Conservation (phyloP, 2,329 filamentous ascomycete species). For the Fusarium proliferatum region DNA sequence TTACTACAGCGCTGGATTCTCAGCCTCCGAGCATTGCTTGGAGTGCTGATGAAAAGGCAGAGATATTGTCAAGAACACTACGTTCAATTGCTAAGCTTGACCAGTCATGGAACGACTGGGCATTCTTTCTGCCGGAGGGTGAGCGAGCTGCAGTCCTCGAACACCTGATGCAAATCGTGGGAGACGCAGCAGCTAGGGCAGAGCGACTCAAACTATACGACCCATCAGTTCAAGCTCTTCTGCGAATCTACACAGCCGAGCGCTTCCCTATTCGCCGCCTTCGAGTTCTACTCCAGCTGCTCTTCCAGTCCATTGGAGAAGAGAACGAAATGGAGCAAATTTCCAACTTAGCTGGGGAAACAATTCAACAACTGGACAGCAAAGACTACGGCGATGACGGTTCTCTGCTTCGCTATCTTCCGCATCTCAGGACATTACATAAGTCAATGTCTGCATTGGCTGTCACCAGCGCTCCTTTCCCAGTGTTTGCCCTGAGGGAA, state of each 20-base stretch:
- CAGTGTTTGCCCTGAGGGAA: conserved; percentile 48
- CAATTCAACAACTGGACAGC: conserved; percentile 50
- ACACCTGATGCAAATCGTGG: conserved; percentile 65
- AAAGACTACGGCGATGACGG: conserved; percentile 58
- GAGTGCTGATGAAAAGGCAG: conserved; percentile 60
- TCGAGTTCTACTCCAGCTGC: conserved; percentile 62
- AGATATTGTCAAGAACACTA: conserved; percentile 68
- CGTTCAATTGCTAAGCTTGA: conserved; percentile 70
- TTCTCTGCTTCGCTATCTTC: conserved; percentile 57
- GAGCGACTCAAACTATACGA: conserved; percentile 57
- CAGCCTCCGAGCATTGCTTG: conserved; percentile 65
- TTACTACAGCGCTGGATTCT: conserved; percentile 62
- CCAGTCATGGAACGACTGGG: conserved; percentile 67
- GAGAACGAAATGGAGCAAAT: conserved; percentile 54
- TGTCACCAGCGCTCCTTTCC: conserved; percentile 49
- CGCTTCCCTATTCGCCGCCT: conserved; percentile 64
- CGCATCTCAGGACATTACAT: conserved; percentile 61
- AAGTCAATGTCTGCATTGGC: conserved; percentile 58
- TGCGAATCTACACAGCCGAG: conserved; percentile 62
- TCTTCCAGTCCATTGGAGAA: conserved; percentile 61
- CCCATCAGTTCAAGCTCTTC: conserved; percentile 58
- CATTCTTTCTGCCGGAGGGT: conserved; percentile 60
- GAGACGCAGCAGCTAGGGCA: conserved; percentile 50
- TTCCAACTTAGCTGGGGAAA: conserved; percentile 53
- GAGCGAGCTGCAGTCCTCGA: conserved; percentile 70